Conservation (phyloP, 2,329 filamentous ascomycete genomes). For the Colletotrichum camelliae region DNA sequence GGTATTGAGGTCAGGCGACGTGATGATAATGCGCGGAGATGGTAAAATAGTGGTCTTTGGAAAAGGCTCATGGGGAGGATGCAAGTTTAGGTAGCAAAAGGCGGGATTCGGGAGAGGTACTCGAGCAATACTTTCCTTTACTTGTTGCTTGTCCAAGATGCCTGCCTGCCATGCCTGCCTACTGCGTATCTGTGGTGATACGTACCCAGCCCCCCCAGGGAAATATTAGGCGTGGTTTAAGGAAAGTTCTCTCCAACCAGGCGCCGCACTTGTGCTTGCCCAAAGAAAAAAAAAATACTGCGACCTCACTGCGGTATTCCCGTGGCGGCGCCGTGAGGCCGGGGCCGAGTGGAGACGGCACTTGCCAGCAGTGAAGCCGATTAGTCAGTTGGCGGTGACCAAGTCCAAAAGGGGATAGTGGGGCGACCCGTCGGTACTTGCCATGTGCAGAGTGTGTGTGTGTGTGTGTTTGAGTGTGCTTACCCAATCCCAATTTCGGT, state of each 20-base stretch:
- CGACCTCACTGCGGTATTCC: neutral
- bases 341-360: constrained; percentile 2
- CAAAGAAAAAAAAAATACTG: neutral
- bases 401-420: neutral
- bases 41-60: neutral
- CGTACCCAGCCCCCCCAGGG: neutral
- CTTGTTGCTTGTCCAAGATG: neutral
- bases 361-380: constrained; percentile 9
- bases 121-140: neutral
- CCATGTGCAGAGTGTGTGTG: neutral
- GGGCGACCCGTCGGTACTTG: neutral
- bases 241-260: neutral
- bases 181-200: neutral
- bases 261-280: neutral
- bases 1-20: neutral
- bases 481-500: neutral
- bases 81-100: neutral
- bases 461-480: neutral
- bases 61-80: neutral
- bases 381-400: neutral
- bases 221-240: neutral
- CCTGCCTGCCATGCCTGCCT: neutral
- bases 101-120: neutral
- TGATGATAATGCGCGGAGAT: neutral
- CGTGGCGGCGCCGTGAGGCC: neutral